Evolutionary conservation across 1,284 basidiomycete genomes (phyloP), one percentile per base, ranked within the genome.

Genomic region (Tremellales sp.): DNA sequence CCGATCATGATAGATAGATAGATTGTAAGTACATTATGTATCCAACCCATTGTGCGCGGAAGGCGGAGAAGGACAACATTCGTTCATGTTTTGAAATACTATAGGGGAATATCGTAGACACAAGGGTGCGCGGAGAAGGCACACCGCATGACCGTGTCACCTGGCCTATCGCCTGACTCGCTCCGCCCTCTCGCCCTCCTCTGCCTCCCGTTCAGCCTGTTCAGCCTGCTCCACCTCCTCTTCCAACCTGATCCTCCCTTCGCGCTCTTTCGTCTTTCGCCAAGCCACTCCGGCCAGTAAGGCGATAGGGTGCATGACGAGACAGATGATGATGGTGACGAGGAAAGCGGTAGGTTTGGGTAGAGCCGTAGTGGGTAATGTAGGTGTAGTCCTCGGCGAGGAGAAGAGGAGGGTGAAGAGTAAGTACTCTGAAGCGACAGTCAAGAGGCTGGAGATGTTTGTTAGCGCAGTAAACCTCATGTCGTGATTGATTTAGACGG

Each of bases 211-310:
- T 40, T 62, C 64, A 17, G 53, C 53, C 51, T 60, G 58, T 37
- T 68, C 63, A 7, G 68, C 68, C 21, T 50, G 51, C 54, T 70
- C 72, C 29, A 68, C 72, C 50, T 76, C 74, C 46, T 75, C 72
- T 45, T 74, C 70, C 43, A 76, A 58, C 29, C 67, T 58, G 56
- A 76, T 74, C 31, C 74, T 58, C 3, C 72, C 71, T 50, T 73
- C 68, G 35, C 68, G 54, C 36, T 71, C 64, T 39, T 60, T 56
- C 12, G 64, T 68, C 27, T 64, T 52, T 41, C 62, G 48, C 56
- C 65, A 65, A 8, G 67, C 65, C 2, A 69, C 48, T 13, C 70
- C 67, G 1, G 61, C 62, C 1, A 71, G 43, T 5, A 72, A 48
- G 1, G 66, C 65, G 26, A 74, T 48, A 0, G 73, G 73, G 54